Evolutionary conservation across 345 rosid genomes (phyloP).

Genomic region (Microthlaspi erraticum): DNA sequence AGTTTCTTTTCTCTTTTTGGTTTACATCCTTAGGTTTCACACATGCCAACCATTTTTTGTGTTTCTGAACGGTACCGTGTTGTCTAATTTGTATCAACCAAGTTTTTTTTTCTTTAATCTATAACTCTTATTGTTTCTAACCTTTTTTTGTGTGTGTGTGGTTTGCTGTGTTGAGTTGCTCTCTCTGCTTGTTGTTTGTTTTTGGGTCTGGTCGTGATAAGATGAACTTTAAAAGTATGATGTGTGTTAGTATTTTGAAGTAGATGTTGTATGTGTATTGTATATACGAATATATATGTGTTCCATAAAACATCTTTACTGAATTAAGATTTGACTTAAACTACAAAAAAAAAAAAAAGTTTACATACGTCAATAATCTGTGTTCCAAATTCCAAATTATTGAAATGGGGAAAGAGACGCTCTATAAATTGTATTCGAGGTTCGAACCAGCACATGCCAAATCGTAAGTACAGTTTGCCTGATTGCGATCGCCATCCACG

Average conservation of each 20-base stretch:
- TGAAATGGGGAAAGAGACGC: no score
- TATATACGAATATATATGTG: not conserved
- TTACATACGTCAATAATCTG: no score
- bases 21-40: conserved; percentile 17
- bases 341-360: no score
- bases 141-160: not conserved
- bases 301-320: not conserved
- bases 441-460: no score
- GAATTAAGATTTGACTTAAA: not conserved
- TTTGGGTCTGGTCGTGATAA: conserved; percentile 18
- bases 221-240: not conserved
- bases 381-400: no score
- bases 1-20: conserved; percentile 22
- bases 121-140: conserved; percentile 12
- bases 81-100: conserved; percentile 28
- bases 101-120: not conserved
- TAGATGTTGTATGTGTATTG: conserved; percentile 19
- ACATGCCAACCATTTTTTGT: conserved; percentile 24
- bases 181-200: conserved; percentile 13
- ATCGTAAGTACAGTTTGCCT: not conserved
- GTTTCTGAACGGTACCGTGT: conserved; percentile 12
- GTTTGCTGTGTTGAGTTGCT: conserved; percentile 14
- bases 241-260: conserved; percentile 26
- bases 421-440: no score
- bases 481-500: conserved; percentile 6